phyloP scores from a whole-genome alignment of 306 rosid genomes.

The Prunus davidiana region DNA sequence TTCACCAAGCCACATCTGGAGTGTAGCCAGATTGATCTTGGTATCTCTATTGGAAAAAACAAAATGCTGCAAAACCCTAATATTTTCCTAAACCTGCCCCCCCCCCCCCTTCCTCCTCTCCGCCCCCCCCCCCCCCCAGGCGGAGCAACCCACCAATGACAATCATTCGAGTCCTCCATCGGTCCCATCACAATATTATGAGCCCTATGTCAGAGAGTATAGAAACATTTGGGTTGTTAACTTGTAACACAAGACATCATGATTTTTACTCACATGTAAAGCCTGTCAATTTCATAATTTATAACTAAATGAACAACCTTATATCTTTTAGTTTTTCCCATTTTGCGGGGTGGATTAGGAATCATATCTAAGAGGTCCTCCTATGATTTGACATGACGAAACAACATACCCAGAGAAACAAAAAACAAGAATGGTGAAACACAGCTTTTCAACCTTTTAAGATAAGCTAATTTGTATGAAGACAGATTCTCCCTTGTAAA shows the following conservation, averaged over 20 bases:
- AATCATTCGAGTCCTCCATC: neutral
- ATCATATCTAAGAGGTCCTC: constrained; percentile 27
- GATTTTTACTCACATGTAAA: neutral
- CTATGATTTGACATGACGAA: neutral
- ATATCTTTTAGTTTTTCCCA: neutral
- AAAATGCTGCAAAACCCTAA: neutral
- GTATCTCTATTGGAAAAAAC: constrained; percentile 9
- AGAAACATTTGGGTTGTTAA: neutral
- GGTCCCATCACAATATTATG: neutral
- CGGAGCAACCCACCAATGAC: neutral
- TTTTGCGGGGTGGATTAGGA: constrained; percentile 25
- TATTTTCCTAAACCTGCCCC: neutral
- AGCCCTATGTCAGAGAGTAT: neutral
- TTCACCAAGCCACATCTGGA: constrained; percentile 44
- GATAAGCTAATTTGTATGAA: neutral
- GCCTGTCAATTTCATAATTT: neutral
- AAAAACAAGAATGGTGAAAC: neutral
- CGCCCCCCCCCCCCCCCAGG: too few relatives aligned
- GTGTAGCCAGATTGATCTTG: constrained; percentile 44
- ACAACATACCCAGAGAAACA: neutral
- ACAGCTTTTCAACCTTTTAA: neutral
- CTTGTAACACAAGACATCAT: neutral
- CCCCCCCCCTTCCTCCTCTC: too few relatives aligned
- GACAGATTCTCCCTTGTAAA: neutral
- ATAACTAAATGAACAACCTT: neutral